Evolutionary conservation across 2,329 filamentous ascomycete genomes (phyloP).

Genomic region (Aspergillus sp.): DNA sequence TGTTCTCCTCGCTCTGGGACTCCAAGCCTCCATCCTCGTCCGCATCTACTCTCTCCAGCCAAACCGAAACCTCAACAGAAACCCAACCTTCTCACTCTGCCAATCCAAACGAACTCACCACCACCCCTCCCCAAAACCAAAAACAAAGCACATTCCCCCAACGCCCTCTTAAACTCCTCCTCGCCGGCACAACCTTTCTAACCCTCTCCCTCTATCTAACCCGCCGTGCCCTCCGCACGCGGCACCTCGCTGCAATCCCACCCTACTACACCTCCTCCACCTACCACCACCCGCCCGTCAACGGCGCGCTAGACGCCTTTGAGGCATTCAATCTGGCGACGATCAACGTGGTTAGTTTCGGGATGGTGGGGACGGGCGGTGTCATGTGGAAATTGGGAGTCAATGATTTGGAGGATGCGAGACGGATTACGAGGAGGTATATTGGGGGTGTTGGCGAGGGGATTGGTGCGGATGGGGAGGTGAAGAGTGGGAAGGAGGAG

Average conservation of each 20-base stretch:
- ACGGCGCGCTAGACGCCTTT: conserved; percentile 64
- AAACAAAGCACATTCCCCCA: conserved; percentile 1
- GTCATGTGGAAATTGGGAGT: conserved; percentile 72
- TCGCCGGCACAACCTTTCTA: conserved; percentile 70
- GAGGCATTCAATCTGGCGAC: conserved; percentile 83
- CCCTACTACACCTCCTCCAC: conserved; percentile 58
- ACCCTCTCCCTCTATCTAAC: conserved; percentile 64
- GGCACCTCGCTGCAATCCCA: conserved; percentile 56
- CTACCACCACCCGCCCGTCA: conserved; percentile 42
- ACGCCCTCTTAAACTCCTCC: conserved; percentile 49
- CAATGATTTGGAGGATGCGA: conserved; percentile 59
- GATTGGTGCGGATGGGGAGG: conserved; percentile 52
- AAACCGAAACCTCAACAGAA: too few species aligned
- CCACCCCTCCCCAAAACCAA: conserved; percentile 5
- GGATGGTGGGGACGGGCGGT: conserved; percentile 67
- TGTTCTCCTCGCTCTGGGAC: conserved; percentile 11
- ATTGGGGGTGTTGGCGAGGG: conserved; percentile 36
- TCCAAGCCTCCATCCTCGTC: conserved; percentile 7
- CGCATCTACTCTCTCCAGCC: conserved; percentile 1
- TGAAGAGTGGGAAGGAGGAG: conserved; percentile 14
- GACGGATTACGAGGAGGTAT: conserved; percentile 49
- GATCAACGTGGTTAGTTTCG: conserved; percentile 71
- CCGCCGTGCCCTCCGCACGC: conserved; percentile 61
- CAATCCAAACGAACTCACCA: conserved; percentile 2
- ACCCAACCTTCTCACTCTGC: background rate